Evolutionary conservation across 1,284 basidiomycete genomes (phyloP), one percentile per base, ranked within the genome.

Genomic region (Neonothopanus nambi): DNA sequence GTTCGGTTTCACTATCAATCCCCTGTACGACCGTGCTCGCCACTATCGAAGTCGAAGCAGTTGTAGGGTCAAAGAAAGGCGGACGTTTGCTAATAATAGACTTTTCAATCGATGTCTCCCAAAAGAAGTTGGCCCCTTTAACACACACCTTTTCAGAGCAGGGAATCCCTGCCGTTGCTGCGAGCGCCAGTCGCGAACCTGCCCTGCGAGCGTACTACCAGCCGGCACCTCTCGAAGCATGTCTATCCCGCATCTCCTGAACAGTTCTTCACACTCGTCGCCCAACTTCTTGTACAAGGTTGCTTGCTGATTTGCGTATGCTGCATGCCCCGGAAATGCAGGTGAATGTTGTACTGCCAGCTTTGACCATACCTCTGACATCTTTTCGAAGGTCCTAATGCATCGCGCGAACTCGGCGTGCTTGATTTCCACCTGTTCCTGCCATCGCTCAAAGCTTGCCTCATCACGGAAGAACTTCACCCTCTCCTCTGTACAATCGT

Each of bases 381-480:
- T 45, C 59, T 57, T 11, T 3, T 39, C n/a, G 17, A 65, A 66
- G 26, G 43, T 3, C n/a, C 51, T 40, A 15, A 62, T 59, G 35
- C 56, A 57, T 0, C 60, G 59, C 13, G 62, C 38, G 38, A 61
- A 63, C 4, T 67, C 67, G 0, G 58, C 61, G 15, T 61, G 57
- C 24, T 59, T 62, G 2, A 49, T 54, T 30, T 68, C 65, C 47
- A 61, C 58, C 24, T 66, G 55, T 30, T 68, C 65, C 26, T 52
- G 56, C 65, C 63, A 65, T 6, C 62, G 57, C 13, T 61, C 45
- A 61, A 66, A 65, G 17, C 66, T 65, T 1, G 65, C 65, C 36
- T 66, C 65, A 1, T 65, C 63, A 13, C 64, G 53, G 28, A 63
- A 66, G 65, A 65, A 68, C 28, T 66, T 64, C 0, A 67, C 60